Evolutionary conservation across 2,329 filamentous ascomycete species (phyloP).

Genomic region (Alternaria conjuncta): DNA sequence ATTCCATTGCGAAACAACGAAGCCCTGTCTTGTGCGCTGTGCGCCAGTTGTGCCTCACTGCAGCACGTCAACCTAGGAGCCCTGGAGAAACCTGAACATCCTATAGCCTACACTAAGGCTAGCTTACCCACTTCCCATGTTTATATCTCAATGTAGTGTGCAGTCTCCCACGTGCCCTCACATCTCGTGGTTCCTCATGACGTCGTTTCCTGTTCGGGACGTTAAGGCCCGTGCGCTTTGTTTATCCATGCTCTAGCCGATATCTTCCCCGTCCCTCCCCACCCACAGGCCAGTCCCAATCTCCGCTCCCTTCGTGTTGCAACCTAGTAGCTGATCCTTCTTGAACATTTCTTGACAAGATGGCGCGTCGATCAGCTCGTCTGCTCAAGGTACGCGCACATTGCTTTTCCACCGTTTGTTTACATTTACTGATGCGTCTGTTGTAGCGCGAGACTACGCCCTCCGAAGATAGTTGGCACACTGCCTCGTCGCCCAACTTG

Average conservation of each 20-base stretch:
- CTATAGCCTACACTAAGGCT: neutral
- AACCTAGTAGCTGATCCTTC: conserved; percentile 4
- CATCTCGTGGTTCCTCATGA: conserved; percentile 11
- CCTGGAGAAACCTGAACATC: neutral
- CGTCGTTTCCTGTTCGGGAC: conserved; percentile 12
- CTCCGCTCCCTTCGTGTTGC: conserved; percentile 18
- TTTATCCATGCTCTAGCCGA: conserved; percentile 25
- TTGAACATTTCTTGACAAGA: conserved; percentile 23
- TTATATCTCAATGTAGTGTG: neutral
- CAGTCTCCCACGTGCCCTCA: neutral
- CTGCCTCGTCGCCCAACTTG: conserved; percentile 29
- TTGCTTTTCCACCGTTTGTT: conserved; percentile 28
- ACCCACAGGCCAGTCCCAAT: conserved; percentile 36
- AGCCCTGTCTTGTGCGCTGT: neutral
- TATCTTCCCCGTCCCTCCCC: conserved; percentile 21
- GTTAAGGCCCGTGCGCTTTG: conserved; percentile 22
- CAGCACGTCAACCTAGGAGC: neutral
- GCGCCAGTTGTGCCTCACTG: neutral
- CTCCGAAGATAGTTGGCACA: conserved; percentile 37
- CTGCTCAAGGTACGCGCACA: conserved; percentile 41
- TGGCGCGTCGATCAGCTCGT: conserved; percentile 47
- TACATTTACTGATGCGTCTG: conserved; percentile 33
- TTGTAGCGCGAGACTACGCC: conserved; percentile 37
- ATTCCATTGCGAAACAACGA: neutral
- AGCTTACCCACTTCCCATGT: neutral